Evolutionary conservation across 2,329 filamentous ascomycete genomes (phyloP).

Genomic region (Aspergillus sclerotialis): DNA sequence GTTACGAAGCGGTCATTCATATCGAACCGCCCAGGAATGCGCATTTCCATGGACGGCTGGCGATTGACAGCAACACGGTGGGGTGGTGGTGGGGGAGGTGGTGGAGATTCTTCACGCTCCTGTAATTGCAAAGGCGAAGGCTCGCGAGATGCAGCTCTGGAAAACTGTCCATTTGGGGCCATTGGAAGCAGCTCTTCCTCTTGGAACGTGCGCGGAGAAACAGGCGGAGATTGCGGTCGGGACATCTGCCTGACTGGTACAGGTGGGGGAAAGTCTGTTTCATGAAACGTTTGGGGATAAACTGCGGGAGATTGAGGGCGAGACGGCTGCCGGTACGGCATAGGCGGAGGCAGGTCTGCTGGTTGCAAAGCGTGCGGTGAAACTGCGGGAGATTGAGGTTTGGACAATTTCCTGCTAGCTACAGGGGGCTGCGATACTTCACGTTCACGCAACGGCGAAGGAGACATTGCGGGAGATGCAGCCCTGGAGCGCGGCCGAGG

Average conservation of each 20-base stretch:
- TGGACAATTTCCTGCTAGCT: conserved; percentile 6
- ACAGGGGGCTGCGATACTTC: conserved; percentile 7
- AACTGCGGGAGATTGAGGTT: conserved; percentile 19
- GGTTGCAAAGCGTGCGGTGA: conserved; percentile 6
- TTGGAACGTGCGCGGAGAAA: conserved; percentile 1
- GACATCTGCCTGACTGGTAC: conserved; percentile 9
- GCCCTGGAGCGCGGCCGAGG: conserved; percentile 7
- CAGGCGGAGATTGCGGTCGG: neutral
- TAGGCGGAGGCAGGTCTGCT: conserved; percentile 11
- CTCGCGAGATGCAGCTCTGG: conserved; percentile 12
- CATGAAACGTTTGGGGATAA: conserved; percentile 10
- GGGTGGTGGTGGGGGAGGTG: conserved; percentile 76
- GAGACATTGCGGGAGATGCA: conserved; percentile 18
- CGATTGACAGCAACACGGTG: conserved; percentile 54
- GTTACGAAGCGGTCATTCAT: conserved; percentile 36
- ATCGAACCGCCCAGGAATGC: conserved; percentile 26
- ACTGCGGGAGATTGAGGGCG: conserved; percentile 21
- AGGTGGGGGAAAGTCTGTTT: conserved; percentile 11
- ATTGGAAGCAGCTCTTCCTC: neutral
- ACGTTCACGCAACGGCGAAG: conserved; percentile 12
- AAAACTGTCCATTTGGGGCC: conserved; percentile 1
- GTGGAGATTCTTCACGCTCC: conserved; percentile 63
- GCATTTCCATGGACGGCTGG: conserved; percentile 16
- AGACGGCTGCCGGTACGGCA: conserved; percentile 6
- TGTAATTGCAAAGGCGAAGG: conserved; percentile 29